phyloP scores from a whole-genome alignment of 345 rosid species.

The Carallia pectinifolia region DNA sequence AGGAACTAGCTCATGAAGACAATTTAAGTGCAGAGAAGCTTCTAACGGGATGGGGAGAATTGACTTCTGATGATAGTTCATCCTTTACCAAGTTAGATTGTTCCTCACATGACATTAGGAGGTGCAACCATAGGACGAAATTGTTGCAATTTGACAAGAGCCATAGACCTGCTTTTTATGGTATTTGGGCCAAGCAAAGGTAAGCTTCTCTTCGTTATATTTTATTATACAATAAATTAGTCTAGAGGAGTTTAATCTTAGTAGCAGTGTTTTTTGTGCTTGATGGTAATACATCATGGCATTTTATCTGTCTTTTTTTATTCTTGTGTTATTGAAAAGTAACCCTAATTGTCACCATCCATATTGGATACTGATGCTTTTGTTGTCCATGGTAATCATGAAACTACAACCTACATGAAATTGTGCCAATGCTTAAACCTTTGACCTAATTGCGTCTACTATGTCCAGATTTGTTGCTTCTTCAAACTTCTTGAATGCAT shows the following conservation, averaged over 20 bases:
- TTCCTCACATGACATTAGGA: constrained; percentile 31
- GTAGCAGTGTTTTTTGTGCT: background rate
- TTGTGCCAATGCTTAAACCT: too few species aligned
- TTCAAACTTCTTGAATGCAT: background rate
- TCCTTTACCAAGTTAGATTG: constrained; percentile 22
- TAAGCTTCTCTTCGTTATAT: constrained; percentile 20
- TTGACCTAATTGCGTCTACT: too few species aligned
- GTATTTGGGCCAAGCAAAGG: constrained; percentile 89
- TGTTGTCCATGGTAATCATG: too few species aligned
- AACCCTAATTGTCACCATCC: too few species aligned
- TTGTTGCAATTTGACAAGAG: constrained; percentile 86
- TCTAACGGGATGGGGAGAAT: constrained; percentile 48
- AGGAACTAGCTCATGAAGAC: constrained; percentile 34
- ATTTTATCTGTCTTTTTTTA: too few species aligned
- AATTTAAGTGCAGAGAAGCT: constrained; percentile 50
- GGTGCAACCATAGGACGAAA: constrained; percentile 46
- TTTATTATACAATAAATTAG: background rate
- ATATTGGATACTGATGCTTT: too few species aligned
- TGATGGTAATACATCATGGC: background rate
- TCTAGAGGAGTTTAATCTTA: background rate
- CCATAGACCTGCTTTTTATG: constrained; percentile 89
- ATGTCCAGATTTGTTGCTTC: background rate
- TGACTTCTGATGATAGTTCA: constrained; percentile 32
- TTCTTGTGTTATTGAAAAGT: too few species aligned
- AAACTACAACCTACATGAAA: too few species aligned